phyloP scores from a whole-genome alignment of 768 basidiomycete genomes.

The Lactifluus echinatus region DNA sequence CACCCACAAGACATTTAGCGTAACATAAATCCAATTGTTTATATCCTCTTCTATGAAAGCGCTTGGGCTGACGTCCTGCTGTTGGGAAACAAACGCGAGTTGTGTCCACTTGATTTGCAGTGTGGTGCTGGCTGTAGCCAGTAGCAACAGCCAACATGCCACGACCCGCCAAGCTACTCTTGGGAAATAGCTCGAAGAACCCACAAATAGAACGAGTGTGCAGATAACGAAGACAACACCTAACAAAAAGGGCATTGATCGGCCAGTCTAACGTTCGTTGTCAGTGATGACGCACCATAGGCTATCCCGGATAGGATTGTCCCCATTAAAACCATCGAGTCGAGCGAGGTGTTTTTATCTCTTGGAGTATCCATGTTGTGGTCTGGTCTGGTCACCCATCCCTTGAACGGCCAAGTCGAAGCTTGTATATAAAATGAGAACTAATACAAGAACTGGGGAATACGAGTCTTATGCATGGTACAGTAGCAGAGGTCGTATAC shows the following conservation, averaged over 20 bases:
- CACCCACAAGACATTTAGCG: constrained; percentile 24
- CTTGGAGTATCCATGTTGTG: background rate
- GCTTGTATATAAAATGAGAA: constrained; percentile 1
- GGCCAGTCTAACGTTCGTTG: background rate
- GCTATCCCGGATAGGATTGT: constrained; percentile 22
- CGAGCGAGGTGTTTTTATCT: constrained; percentile 1
- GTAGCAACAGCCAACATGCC: constrained; percentile 12
- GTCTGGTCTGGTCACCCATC: background rate
- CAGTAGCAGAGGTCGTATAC: background rate
- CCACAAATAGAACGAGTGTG: constrained; percentile 1
- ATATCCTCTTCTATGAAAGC: constrained; percentile 21
- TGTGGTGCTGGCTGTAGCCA: constrained; percentile 7
- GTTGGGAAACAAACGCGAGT: constrained; percentile 23
- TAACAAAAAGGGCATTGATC: background rate
- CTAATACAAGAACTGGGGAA: constrained; percentile 18
- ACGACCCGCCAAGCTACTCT: constrained; percentile 2
- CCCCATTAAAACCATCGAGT: constrained; percentile 20
- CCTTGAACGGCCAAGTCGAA: background rate
- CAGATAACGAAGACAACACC: constrained; percentile 20
- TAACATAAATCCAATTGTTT: constrained; percentile 18
- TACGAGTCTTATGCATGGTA: background rate
- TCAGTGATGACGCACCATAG: constrained; percentile 21
- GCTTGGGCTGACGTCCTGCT: constrained; percentile 21
- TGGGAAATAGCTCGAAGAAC: background rate
- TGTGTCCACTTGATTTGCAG: constrained; percentile 18